These are phyloP conservation scores for Rhizophora apiculata DNA, from an alignment of 345 rosid species.

Conservation along the genomic window DNA sequence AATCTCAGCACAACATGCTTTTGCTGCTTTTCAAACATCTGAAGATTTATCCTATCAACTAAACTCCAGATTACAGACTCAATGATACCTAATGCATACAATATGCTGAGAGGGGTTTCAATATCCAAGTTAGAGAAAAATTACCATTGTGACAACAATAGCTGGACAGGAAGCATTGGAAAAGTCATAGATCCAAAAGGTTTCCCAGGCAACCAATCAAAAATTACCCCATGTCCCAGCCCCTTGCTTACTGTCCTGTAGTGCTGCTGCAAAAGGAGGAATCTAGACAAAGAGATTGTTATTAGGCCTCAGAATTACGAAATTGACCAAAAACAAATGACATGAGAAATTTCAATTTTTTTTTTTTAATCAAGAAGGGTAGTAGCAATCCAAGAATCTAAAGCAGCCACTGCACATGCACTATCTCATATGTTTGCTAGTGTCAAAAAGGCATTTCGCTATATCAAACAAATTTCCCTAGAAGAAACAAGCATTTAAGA, in stretches of 20 bases:
- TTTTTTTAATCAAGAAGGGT: conserved; percentile 66
- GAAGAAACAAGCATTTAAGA: no score
- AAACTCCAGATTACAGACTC: no score
- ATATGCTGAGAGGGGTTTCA: background rate
- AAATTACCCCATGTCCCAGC: conserved; percentile 96
- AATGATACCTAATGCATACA: no score
- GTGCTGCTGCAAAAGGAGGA: conserved; percentile 65
- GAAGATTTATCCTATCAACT: conserved; percentile 76
- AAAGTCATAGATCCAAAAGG: no score
- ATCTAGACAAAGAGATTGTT: conserved; percentile 48
- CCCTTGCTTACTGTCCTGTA: conserved; percentile 78
- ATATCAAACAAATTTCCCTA: conserved; percentile 83
- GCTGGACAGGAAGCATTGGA: no score
- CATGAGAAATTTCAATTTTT: conserved; percentile 52
- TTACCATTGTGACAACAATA: conserved; percentile 67
- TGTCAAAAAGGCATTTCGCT: conserved; percentile 92
- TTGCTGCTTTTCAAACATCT: conserved; percentile 97
- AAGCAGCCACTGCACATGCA: conserved; percentile 69
- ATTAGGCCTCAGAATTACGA: background rate
- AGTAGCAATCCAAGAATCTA: conserved; percentile 89
- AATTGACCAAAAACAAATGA: conserved; percentile 8
- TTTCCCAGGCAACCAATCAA: no score
- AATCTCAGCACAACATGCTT: conserved; percentile 77
- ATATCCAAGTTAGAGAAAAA: background rate
- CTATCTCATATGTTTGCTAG: conserved; percentile 88